phyloP scores from a whole-genome alignment of 2,329 filamentous ascomycete species.

The Pseudocercospora musae region DNA sequence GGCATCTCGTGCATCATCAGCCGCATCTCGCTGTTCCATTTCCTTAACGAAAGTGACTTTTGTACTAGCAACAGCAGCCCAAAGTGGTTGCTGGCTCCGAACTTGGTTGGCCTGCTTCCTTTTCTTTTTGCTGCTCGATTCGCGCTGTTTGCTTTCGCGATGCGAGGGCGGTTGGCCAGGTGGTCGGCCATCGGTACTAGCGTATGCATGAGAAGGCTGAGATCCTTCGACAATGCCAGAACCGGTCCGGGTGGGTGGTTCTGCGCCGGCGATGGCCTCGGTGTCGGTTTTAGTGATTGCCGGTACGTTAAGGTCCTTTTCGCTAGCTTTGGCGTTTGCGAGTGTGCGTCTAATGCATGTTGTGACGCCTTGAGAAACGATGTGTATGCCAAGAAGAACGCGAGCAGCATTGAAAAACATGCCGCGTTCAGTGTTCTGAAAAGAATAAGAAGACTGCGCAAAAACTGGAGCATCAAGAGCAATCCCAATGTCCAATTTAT shows the following conservation, averaged over 20 bases:
- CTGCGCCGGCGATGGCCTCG: constrained; percentile 29
- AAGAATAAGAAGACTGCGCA: constrained; percentile 32
- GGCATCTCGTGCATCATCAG: constrained; percentile 69
- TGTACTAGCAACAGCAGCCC: constrained; percentile 90
- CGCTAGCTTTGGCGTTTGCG: constrained; percentile 36
- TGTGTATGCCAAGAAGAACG: constrained; percentile 37
- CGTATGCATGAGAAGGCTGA: constrained; percentile 24
- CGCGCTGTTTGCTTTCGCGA: constrained; percentile 55
- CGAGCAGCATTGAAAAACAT: constrained; percentile 33
- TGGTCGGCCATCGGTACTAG: constrained; percentile 48
- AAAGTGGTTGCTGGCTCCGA: constrained; percentile 84
- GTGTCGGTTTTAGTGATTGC: constrained; percentile 31
- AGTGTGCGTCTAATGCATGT: constrained; percentile 36
- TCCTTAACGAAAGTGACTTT: constrained; percentile 94
- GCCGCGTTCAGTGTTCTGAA: constrained; percentile 30
- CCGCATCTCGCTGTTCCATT: constrained; percentile 69
- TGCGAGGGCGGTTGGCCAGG: constrained; percentile 50
- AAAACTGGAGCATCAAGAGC: constrained; percentile 31
- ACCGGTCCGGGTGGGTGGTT: constrained; percentile 19
- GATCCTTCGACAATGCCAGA: constrained; percentile 23
- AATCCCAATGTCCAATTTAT: constrained; percentile 34
- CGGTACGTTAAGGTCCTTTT: constrained; percentile 31
- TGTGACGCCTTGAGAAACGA: constrained; percentile 37
- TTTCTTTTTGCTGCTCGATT: constrained; percentile 71
- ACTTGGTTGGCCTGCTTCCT: constrained; percentile 89